Evolutionary conservation across 768 basidiomycete genomes (phyloP).

Genomic region (Lentinula boryana): DNA sequence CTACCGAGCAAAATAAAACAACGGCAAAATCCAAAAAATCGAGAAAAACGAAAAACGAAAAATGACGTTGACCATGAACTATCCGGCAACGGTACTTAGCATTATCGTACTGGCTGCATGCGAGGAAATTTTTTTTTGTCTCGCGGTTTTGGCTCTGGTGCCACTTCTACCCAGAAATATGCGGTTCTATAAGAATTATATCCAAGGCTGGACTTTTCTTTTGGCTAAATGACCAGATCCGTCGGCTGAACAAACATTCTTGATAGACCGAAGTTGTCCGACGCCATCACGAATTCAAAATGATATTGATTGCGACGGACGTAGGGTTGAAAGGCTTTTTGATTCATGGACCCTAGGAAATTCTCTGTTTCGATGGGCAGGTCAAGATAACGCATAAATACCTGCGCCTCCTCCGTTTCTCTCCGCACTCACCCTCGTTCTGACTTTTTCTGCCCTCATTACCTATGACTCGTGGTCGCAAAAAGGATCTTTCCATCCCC

Average conservation of each 20-base stretch:
- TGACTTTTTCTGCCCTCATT: background rate
- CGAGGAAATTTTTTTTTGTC: too few species aligned
- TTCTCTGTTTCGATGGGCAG: background rate
- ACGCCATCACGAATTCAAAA: background rate
- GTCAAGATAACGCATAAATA: background rate
- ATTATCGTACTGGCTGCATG: too few species aligned
- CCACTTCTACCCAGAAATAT: too few species aligned
- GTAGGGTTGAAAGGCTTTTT: background rate
- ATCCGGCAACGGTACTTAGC: too few species aligned
- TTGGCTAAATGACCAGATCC: background rate
- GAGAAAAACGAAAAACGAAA: too few species aligned
- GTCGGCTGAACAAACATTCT: background rate
- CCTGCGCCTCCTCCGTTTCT: background rate
- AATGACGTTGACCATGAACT: too few species aligned
- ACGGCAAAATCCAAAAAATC: too few species aligned
- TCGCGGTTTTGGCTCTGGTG: too few species aligned
- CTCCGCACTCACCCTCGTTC: background rate
- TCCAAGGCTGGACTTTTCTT: background rate
- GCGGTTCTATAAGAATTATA: too few species aligned
- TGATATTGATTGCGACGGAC: background rate
- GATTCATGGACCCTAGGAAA: background rate
- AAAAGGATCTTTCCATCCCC: constrained; percentile 58
- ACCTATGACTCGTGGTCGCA: constrained; percentile 57
- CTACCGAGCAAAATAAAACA: too few species aligned
- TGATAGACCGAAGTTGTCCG: background rate